Conservation (phyloP, 225 moss, liverwort and hornwort species). For the Thuidium tamariscinum region DNA sequence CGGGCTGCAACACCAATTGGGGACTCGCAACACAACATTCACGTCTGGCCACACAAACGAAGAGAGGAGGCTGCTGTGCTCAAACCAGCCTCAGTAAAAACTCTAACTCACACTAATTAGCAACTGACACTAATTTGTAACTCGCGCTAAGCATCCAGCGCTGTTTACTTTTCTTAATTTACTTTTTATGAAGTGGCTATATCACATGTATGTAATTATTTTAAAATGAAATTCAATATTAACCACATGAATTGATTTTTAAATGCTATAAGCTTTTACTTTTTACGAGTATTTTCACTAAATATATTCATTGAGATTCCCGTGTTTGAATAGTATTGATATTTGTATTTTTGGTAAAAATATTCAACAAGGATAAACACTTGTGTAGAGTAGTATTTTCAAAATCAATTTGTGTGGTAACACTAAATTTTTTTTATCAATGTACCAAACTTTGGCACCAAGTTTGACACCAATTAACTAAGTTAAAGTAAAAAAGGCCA, state of each 20-base stretch:
- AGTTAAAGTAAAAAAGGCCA: accelerated
- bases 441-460: background rate
- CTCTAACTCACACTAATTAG: background rate
- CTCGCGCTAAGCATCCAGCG: too few species aligned
- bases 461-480: background rate
- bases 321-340: accelerated
- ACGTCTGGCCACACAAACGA: background rate
- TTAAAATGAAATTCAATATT: accelerated
- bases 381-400: background rate
- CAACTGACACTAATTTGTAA: background rate
- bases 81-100: too few species aligned
- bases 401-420: background rate
- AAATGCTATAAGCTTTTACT: too few species aligned
- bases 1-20: background rate
- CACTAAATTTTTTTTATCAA: background rate
- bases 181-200: too few species aligned
- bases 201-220: too few species aligned
- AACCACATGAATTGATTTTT: accelerated
- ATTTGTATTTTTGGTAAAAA: accelerated
- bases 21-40: background rate
- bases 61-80: background rate
- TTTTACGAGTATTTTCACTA: background rate
- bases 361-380: background rate
- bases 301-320: accelerated
- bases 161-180: too few species aligned